These are phyloP conservation scores for Arctium lappa DNA, from an alignment of 129 eudicot genomes.

Conservation along the genomic window DNA sequence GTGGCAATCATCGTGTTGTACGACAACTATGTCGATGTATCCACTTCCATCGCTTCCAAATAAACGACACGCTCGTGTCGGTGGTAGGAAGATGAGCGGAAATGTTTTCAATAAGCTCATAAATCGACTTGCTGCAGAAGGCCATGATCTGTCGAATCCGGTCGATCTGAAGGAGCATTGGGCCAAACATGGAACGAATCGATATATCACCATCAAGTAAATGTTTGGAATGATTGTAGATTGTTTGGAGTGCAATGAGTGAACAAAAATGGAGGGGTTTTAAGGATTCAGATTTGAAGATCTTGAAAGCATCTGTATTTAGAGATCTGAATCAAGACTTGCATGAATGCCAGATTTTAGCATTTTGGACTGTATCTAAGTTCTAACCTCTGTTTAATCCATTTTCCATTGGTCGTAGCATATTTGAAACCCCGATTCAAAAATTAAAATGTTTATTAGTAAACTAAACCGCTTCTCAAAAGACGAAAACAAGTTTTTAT, in stretches of 20 bases:
- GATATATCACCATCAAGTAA: slow-evolving; percentile 89
- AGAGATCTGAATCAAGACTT: not conserved
- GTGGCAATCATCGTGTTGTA: slow-evolving; percentile 92
- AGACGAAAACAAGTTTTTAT: no score
- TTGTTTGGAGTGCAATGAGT: not conserved
- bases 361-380: not conserved
- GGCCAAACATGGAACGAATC: slow-evolving; percentile 97
- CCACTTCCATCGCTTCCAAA: slow-evolving; percentile 82
- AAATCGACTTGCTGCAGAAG: slow-evolving; percentile 79
- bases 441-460: no score
- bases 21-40: slow-evolving; percentile 77
- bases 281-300: slow-evolving; percentile 14
- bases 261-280: slow-evolving; percentile 9
- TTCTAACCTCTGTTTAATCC: not conserved
- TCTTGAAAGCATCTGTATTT: slow-evolving; percentile 5
- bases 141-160: slow-evolving; percentile 73
- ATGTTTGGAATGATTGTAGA: not conserved
- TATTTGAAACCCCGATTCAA: not conserved
- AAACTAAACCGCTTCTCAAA: no score
- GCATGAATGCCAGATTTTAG: not conserved
- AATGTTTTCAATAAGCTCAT: slow-evolving; percentile 81
- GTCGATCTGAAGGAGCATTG: slow-evolving; percentile 89
- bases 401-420: not conserved
- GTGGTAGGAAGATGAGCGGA: slow-evolving; percentile 97
- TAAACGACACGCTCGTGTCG: slow-evolving; percentile 82